Conservation (phyloP, 768 basidiomycete genomes). For the Boletus reticuloceps region DNA sequence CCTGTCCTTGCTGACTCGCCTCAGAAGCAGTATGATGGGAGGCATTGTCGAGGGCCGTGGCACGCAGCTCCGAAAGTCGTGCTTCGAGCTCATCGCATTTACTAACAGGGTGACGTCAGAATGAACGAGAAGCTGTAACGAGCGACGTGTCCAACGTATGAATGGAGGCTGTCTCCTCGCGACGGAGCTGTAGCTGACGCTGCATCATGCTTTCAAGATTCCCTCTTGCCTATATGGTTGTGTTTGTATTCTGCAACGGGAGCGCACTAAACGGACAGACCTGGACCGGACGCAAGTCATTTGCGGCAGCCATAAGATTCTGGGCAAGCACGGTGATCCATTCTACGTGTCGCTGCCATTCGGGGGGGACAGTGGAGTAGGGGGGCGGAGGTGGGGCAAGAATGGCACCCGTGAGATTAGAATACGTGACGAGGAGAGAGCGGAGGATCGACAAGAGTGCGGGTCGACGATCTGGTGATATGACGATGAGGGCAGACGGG, state of each 20-base stretch:
- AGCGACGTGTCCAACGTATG: constrained; percentile 53
- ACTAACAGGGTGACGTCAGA: constrained; percentile 34
- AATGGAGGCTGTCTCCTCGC: constrained; percentile 65
- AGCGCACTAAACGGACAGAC: constrained; percentile 35
- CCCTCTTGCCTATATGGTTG: constrained; percentile 59
- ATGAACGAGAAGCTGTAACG: background rate
- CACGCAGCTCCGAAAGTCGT: constrained; percentile 56
- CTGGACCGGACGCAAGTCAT: constrained; percentile 87
- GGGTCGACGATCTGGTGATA: constrained; percentile 64
- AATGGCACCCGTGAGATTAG: constrained; percentile 65
- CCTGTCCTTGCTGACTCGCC: constrained; percentile 14
- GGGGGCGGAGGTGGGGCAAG: constrained; percentile 61
- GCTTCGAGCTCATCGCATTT: constrained; percentile 72
- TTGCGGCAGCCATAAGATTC: constrained; percentile 88
- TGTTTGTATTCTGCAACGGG: background rate
- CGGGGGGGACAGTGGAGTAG: constrained; percentile 44
- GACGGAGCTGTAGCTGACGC: constrained; percentile 69
- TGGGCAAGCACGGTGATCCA: constrained; percentile 81
- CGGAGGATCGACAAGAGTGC: constrained; percentile 69
- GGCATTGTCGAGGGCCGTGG: constrained; percentile 14
- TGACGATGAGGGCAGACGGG: constrained; percentile 5
- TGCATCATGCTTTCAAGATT: constrained; percentile 83
- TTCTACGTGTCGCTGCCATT: constrained; percentile 74
- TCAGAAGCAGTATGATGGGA: background rate
- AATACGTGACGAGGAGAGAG: constrained; percentile 79